Evolutionary conservation across 2,329 filamentous ascomycete genomes (phyloP).

Genomic region (Apiospora sp.): DNA sequence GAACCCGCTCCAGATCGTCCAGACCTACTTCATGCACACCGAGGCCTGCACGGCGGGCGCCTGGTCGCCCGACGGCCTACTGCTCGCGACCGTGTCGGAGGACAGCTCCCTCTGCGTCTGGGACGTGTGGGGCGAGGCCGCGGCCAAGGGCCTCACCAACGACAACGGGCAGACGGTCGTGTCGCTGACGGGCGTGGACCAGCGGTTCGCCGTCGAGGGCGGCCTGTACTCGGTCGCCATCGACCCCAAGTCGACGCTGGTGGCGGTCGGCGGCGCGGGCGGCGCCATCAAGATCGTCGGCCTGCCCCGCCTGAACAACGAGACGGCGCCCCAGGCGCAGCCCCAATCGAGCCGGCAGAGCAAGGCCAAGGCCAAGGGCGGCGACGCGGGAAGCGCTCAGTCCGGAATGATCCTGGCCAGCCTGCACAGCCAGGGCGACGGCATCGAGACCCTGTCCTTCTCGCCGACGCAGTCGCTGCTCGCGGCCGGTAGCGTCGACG

Average conservation of each 20-base stretch:
- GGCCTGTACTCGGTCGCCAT: constrained; percentile 89
- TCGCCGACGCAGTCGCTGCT: constrained; percentile 61
- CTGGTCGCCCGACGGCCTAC: constrained; percentile 87
- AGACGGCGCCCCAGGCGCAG: constrained; percentile 34
- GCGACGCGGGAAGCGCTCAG: constrained; percentile 49
- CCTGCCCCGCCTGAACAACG: constrained; percentile 69
- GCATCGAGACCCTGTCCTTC: constrained; percentile 42
- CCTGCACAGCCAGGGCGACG: constrained; percentile 74
- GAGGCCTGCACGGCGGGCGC: constrained; percentile 85
- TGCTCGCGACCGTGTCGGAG: constrained; percentile 89
- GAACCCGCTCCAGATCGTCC: constrained; percentile 78
- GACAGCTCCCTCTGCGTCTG: constrained; percentile 90
- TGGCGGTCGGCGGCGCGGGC: constrained; percentile 87
- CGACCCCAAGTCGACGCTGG: constrained; percentile 79
- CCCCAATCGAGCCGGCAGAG: constrained; percentile 38
- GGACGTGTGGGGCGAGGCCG: constrained; percentile 86
- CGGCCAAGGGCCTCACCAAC: constrained; percentile 59
- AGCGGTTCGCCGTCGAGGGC: constrained; percentile 90
- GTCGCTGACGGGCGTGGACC: constrained; percentile 79
- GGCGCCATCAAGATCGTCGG: constrained; percentile 87
- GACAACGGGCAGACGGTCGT: constrained; percentile 73
- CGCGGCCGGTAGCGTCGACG: constrained; percentile 74
- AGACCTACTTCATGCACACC: constrained; percentile 92
- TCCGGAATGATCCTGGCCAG: constrained; percentile 77
- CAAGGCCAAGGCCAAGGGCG: constrained; percentile 48